Percentiles rank a stretch among this genome's conserved stretches.
Evolutionary conservation across 2,329 filamentous ascomycete genomes (phyloP).

Genomic region (Colletotrichum liaoningense): DNA sequence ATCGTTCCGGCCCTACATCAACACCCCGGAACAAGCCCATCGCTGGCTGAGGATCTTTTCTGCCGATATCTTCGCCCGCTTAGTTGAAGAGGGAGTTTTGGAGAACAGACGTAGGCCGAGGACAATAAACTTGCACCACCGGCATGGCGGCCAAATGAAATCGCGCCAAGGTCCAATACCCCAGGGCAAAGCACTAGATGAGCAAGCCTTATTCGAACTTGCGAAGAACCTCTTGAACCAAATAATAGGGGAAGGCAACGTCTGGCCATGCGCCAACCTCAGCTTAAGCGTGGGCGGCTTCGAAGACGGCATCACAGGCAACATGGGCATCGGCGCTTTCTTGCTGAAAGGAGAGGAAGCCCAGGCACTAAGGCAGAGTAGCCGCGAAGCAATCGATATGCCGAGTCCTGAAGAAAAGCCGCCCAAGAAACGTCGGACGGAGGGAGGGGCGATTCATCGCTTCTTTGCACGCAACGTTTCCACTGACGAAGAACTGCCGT

Average conservation of each 20-base stretch:
- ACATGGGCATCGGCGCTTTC: slow-evolving; percentile 87
- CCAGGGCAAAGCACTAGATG: slow-evolving; percentile 78
- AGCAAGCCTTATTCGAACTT: slow-evolving; percentile 78
- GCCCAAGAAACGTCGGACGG: slow-evolving; percentile 57
- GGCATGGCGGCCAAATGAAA: slow-evolving; percentile 77
- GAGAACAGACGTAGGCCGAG: slow-evolving; percentile 89
- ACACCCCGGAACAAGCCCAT: slow-evolving; percentile 78
- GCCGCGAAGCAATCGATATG: slow-evolving; percentile 38
- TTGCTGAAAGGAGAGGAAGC: slow-evolving; percentile 81
- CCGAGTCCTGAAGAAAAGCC: slow-evolving; percentile 25
- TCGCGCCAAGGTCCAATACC: slow-evolving; percentile 84
- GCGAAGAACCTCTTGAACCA: slow-evolving; percentile 82
- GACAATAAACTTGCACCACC: slow-evolving; percentile 86
- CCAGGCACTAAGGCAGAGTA: slow-evolving; percentile 58
- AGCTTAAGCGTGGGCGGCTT: slow-evolving; percentile 92
- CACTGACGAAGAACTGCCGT: slow-evolving; percentile 42
- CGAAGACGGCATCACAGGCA: slow-evolving; percentile 86
- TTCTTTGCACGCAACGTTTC: slow-evolving; percentile 64
- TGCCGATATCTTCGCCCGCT: slow-evolving; percentile 88
- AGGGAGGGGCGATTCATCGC: slow-evolving; percentile 64
- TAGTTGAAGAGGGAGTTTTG: slow-evolving; percentile 90
- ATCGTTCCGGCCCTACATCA: slow-evolving; percentile 89
- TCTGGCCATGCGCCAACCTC: slow-evolving; percentile 93
- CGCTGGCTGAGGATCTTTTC: slow-evolving; percentile 93
- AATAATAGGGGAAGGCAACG: slow-evolving; percentile 79